Conservation (phyloP, 2,329 filamentous ascomycete genomes). For the Neonectria punicea region DNA sequence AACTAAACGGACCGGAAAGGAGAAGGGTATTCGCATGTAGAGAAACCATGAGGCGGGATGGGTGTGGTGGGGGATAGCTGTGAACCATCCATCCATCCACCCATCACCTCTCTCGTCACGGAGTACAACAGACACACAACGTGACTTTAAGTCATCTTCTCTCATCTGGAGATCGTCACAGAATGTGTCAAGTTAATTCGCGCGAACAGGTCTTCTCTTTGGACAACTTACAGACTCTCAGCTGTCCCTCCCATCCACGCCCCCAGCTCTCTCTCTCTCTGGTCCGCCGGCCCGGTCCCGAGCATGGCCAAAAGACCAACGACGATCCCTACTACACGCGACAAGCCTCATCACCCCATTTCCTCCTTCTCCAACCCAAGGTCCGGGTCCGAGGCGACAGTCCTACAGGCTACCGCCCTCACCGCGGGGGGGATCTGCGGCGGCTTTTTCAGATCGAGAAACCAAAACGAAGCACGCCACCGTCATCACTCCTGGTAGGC, state of each 20-base stretch:
- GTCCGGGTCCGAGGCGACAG: background rate
- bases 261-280: background rate
- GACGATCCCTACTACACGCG: conserved; percentile 42
- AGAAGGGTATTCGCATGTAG: background rate
- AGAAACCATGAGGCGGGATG: background rate
- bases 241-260: conserved; percentile 8
- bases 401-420: conserved; percentile 3
- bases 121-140: background rate
- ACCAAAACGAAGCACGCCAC: background rate
- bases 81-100: conserved; percentile 14
- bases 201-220: background rate
- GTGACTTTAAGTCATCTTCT: background rate
- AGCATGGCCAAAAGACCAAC: conserved; percentile 19
- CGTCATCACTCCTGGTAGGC: background rate
- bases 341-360: conserved; percentile 30
- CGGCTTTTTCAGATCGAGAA: background rate
- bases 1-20: background rate
- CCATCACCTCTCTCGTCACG: conserved; percentile 4
- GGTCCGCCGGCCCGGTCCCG: conserved; percentile 27
- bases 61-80: background rate
- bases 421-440: background rate
- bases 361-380: background rate
- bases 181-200: background rate
- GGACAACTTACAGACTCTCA: conserved; percentile 18
- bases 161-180: background rate